Percentiles rank a stretch among this genome's conserved stretches.
Evolutionary conservation across 1,139 yeast species (phyloP).

Genomic region (Scheffersomyces stambukii): DNA sequence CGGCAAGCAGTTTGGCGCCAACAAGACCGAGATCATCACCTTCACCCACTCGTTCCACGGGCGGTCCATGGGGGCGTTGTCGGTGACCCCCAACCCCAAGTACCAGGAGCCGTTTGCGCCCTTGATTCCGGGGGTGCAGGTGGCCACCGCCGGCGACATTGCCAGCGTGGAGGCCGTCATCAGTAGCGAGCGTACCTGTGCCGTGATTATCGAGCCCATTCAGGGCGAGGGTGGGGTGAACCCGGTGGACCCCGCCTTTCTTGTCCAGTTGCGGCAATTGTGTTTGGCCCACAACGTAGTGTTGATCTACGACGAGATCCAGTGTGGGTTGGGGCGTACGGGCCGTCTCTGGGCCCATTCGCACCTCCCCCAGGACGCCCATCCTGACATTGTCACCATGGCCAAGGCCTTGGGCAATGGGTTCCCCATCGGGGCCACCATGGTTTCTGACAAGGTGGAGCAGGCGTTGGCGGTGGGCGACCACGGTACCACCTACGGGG

Average conservation of each 20-base stretch:
- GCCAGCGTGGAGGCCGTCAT: conserved; percentile 56
- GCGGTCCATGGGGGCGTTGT: conserved; percentile 86
- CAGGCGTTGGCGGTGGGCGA: conserved; percentile 77
- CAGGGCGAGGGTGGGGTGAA: conserved; percentile 98
- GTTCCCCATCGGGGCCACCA: conserved; percentile 94
- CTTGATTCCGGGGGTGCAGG: conserved; percentile 76
- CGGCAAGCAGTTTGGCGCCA: conserved; percentile 53
- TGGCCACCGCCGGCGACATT: conserved; percentile 59
- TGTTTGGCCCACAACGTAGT: conserved; percentile 71
- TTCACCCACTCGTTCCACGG: conserved; percentile 92
- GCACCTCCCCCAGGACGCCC: conserved; percentile 66
- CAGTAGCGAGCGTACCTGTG: conserved; percentile 71
- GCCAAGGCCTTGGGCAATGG: conserved; percentile 98
- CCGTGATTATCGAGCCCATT: conserved; percentile 91
- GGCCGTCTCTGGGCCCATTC: conserved; percentile 94
- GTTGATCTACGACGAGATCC: conserved; percentile 91
- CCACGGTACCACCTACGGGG: conserved; percentile 98
- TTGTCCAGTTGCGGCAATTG: conserved; percentile 59
- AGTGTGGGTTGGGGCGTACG: conserved; percentile 92
- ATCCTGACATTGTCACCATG: conserved; percentile 89
- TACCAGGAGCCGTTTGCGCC: conserved; percentile 91
- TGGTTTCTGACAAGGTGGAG: conserved; percentile 79
- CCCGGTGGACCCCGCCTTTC: conserved; percentile 59
- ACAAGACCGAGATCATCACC: conserved; percentile 75
- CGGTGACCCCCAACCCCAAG: conserved; percentile 89